These are phyloP conservation scores for Pestalotiopsis fici DNA, from an alignment of 2,329 filamentous ascomycete species.

Conservation along the genomic window DNA sequence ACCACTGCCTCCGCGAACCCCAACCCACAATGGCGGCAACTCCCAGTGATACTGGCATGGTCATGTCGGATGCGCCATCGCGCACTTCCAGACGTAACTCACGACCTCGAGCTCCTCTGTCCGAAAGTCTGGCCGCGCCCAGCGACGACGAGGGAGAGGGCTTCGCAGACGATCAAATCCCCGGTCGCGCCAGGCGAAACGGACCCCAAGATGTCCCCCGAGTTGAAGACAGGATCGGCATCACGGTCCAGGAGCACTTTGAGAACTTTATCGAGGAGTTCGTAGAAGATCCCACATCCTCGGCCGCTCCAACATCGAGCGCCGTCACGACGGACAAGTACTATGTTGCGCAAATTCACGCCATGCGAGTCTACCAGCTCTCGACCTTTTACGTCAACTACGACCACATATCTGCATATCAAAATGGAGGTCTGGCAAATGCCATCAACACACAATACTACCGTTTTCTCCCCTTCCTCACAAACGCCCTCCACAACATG, in stretches of 20 bases:
- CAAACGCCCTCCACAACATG: conserved; percentile 84
- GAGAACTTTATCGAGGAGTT: conserved; percentile 82
- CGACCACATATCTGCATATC: conserved; percentile 76
- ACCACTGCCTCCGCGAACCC: neutral
- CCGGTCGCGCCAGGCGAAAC: conserved; percentile 47
- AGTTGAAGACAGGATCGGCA: conserved; percentile 75
- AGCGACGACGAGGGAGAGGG: conserved; percentile 65
- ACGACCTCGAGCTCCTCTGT: conserved; percentile 60
- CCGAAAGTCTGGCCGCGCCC: conserved; percentile 60
- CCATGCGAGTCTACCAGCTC: conserved; percentile 72
- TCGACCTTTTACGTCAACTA: conserved; percentile 88
- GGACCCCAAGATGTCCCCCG: conserved; percentile 60
- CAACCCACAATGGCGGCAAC: conserved; percentile 41
- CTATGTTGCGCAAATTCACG: conserved; percentile 82
- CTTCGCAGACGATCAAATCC: conserved; percentile 66
- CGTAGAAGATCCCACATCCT: conserved; percentile 67
- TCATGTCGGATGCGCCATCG: conserved; percentile 54
- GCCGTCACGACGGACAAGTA: conserved; percentile 77
- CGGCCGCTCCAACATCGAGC: conserved; percentile 65
- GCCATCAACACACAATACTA: conserved; percentile 92
- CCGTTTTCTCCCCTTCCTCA: conserved; percentile 90
- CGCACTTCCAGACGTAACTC: neutral
- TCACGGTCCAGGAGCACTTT: conserved; percentile 75
- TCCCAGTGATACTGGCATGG: conserved; percentile 56
- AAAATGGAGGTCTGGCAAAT: conserved; percentile 79